phyloP scores from a whole-genome alignment of 345 rosid species.

The Carallia brachiata region DNA sequence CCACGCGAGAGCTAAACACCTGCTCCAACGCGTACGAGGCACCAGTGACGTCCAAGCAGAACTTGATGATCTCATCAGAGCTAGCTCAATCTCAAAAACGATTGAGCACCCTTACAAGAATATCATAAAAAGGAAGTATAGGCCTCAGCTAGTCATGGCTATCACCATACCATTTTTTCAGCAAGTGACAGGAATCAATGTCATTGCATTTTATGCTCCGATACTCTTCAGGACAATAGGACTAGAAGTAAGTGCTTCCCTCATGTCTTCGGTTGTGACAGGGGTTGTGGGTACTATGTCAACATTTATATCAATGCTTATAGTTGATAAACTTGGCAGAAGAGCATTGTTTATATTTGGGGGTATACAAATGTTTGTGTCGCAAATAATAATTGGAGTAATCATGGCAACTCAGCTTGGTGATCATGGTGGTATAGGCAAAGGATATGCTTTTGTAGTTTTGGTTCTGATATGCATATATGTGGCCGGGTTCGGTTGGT shows the following conservation, averaged over 20 bases:
- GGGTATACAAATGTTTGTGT: conserved; percentile 26
- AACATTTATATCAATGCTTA: conserved; percentile 32
- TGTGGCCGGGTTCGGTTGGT: conserved; percentile 61
- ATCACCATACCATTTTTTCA: conserved; percentile 35
- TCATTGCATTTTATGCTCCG: conserved; percentile 34
- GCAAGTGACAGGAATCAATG: conserved; percentile 40
- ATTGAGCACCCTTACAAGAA: conserved; percentile 28
- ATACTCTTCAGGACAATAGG: conserved; percentile 30
- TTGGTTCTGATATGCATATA: conserved; percentile 44
- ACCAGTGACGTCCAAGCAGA: conserved; percentile 31
- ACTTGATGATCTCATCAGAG: conserved; percentile 39
- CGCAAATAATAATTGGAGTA: conserved; percentile 25
- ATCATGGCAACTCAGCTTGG: conserved; percentile 28
- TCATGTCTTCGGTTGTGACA: conserved; percentile 15
- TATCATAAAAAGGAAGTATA: conserved; percentile 27
- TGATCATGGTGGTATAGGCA: conserved; percentile 33
- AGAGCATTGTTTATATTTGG: conserved; percentile 20
- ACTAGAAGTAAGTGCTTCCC: conserved; percentile 28
- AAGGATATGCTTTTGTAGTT: conserved; percentile 33
- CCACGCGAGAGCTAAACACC: conserved; percentile 19
- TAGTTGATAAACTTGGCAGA: conserved; percentile 29
- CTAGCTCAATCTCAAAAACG: conserved; percentile 29
- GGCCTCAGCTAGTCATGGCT: conserved; percentile 43
- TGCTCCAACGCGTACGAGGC: conserved; percentile 37
- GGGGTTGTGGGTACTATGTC: conserved; percentile 19